phyloP scores from a whole-genome alignment of 176 grass and related monocot genomes.

The Aegilops umbellulata region DNA sequence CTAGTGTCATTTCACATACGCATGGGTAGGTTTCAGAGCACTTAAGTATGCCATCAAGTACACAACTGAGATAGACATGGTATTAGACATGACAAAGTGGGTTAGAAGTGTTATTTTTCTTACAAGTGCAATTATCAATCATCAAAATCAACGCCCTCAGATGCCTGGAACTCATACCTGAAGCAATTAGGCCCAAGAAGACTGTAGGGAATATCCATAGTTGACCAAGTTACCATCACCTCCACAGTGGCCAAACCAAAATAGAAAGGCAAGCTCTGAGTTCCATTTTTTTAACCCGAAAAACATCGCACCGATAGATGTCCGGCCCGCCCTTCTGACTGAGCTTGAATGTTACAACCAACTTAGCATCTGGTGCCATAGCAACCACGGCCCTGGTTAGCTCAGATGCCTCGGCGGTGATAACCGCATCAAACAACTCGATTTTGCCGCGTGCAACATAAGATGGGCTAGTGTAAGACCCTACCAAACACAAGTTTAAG shows the following conservation, averaged over 20 bases:
- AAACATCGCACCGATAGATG: background rate
- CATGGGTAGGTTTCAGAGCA: too few relatives aligned
- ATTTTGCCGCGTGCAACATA: background rate
- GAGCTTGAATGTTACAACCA: background rate
- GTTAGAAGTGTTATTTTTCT: too few relatives aligned
- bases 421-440: background rate
- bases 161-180: background rate
- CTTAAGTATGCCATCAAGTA: too few relatives aligned
- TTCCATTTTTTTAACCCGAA: background rate
- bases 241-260: background rate
- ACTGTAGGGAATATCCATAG: background rate
- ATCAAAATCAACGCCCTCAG: background rate
- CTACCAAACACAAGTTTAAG: background rate
- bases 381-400: background rate
- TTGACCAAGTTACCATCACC: background rate
- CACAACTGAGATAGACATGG: too few relatives aligned
- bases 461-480: background rate
- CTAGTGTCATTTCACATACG: too few relatives aligned
- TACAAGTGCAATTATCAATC: too few relatives aligned
- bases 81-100: too few relatives aligned
- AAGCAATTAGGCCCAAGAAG: background rate
- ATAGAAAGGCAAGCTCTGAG: background rate
- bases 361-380: too few relatives aligned
- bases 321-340: background rate
- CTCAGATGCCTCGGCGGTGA: background rate